Conservation (phyloP, 352 stramenopile species). For the Pythium insidiosum region DNA sequence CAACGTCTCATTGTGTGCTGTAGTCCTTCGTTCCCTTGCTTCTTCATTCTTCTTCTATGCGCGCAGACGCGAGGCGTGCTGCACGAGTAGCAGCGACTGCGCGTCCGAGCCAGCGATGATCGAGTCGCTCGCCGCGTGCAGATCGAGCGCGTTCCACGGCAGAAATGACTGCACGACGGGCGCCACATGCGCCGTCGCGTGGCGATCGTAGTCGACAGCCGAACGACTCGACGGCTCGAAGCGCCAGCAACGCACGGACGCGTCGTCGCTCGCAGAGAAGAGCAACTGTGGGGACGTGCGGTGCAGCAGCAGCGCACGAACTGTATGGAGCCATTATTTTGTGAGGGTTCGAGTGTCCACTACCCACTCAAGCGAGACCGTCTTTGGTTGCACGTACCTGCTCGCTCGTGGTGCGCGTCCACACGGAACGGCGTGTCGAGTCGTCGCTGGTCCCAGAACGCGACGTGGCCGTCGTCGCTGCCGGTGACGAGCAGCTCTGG, state of each 20-base stretch:
- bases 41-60: too few species aligned
- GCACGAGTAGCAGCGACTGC: constrained; percentile 62
- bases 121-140: constrained; percentile 70
- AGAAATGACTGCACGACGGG: constrained; percentile 26
- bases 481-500: constrained; percentile 72
- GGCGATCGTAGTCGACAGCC: constrained; percentile 53
- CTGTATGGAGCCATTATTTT: constrained; percentile 8
- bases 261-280: constrained; percentile 58
- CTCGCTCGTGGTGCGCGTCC: constrained; percentile 52
- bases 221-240: too few species aligned
- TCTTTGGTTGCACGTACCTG: constrained; percentile 15
- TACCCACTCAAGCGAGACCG: too few species aligned
- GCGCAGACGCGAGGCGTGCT: constrained; percentile 40
- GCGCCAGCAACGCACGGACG: constrained; percentile 59
- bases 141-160: constrained; percentile 56
- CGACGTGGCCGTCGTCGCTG: constrained; percentile 52
- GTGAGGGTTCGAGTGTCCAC: too few species aligned
- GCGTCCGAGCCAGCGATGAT: constrained; percentile 67
- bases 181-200: constrained; percentile 23
- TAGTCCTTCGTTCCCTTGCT: too few species aligned
- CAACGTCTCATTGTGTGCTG: too few species aligned
- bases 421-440: constrained; percentile 55
- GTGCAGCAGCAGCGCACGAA: constrained; percentile 67
- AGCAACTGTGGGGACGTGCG: constrained; percentile 47
- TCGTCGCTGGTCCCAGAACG: constrained; percentile 71